Percentiles rank a stretch among this genome's conserved stretches.
phyloP scores from a whole-genome alignment of 768 basidiomycete genomes.

The Cyclocybe cylindracea region DNA sequence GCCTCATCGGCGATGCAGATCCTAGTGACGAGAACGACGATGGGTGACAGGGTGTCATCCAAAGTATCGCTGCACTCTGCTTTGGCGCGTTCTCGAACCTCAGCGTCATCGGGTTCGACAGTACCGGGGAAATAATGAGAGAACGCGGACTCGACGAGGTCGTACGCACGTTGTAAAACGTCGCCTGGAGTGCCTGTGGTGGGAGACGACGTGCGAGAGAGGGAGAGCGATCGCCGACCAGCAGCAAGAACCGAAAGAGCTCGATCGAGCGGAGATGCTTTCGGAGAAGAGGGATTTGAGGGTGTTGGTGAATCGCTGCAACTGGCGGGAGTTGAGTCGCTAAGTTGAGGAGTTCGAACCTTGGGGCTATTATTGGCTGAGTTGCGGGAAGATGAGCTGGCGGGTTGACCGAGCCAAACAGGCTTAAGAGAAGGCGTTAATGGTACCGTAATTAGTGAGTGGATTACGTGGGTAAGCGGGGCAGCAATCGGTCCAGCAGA shows the following conservation, averaged over 20 bases:
- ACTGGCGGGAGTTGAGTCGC: constrained; percentile 32
- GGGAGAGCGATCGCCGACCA: constrained; percentile 49
- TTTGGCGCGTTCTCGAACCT: constrained; percentile 54
- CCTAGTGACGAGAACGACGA: constrained; percentile 74
- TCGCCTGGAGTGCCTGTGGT: constrained; percentile 37
- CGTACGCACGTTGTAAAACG: constrained; percentile 63
- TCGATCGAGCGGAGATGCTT: constrained; percentile 54
- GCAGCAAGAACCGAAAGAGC: constrained; percentile 56
- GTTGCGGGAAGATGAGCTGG: constrained; percentile 31
- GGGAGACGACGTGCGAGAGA: constrained; percentile 51
- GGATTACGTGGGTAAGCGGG: constrained; percentile 81
- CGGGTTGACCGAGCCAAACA: constrained; percentile 60
- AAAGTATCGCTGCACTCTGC: constrained; percentile 53
- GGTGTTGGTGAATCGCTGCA: constrained; percentile 41
- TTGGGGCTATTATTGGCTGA: constrained; percentile 38
- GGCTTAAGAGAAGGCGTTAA: constrained; percentile 53
- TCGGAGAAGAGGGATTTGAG: constrained; percentile 30
- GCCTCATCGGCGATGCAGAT: constrained; percentile 66
- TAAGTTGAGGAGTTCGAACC: constrained; percentile 30
- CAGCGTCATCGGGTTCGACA: constrained; percentile 62
- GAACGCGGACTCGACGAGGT: constrained; percentile 63
- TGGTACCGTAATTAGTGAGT: constrained; percentile 80
- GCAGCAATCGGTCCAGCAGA: constrained; percentile 65
- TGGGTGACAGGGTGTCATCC: constrained; percentile 78
- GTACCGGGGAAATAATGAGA: constrained; percentile 67